Conservation (phyloP, 176 grass and related monocot genomes). For the Carex pumila region DNA sequence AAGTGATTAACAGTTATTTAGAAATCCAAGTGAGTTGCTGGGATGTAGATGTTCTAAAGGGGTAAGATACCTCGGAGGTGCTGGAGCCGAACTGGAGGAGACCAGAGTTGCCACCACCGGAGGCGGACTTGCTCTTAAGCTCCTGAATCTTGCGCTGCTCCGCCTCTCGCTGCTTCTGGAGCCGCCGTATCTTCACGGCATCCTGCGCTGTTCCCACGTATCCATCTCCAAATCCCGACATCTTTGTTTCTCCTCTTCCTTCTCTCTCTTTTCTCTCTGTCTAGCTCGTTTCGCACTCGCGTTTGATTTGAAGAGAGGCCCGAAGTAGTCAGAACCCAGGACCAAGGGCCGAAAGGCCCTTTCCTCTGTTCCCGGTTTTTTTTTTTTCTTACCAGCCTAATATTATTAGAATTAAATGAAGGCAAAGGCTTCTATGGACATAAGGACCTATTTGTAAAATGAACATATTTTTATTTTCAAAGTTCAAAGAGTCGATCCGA, state of each 20-base stretch:
- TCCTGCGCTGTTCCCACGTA: constrained; percentile 94
- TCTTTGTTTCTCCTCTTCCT: background rate
- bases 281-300: background rate
- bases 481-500: no score
- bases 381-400: no score
- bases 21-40: no score
- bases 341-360: no score
- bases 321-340: background rate
- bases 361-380: no score
- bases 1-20: no score
- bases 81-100: constrained; percentile 99
- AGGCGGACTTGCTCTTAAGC: constrained; percentile 74
- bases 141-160: constrained; percentile 95
- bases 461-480: no score
- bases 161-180: constrained; percentile 96
- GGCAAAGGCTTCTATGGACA: no score
- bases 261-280: background rate
- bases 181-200: constrained; percentile 87
- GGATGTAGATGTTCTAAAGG: background rate
- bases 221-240: constrained; percentile 93
- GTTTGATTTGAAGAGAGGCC: background rate
- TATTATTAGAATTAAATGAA: no score
- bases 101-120: constrained; percentile 53
- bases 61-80: constrained; percentile 72
- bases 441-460: no score